A percentile compares a stretch with the other conserved stretches of the same genome.
Conservation (phyloP, 768 basidiomycete species). For the Amanita muscaria region DNA sequence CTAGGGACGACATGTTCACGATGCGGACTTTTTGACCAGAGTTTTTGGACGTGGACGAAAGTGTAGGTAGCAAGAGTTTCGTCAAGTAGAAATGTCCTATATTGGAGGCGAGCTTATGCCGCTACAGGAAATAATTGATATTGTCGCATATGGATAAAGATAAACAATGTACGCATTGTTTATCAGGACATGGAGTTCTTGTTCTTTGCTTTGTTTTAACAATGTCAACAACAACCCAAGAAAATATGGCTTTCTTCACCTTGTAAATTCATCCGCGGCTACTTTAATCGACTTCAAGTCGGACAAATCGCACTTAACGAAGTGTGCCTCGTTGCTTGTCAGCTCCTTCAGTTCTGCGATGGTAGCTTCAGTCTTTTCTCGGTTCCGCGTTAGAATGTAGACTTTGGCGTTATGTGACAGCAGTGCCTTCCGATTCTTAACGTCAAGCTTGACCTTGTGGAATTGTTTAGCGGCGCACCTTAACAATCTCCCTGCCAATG, state of each 20-base stretch:
- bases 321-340: slow-evolving; percentile 37
- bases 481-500: slow-evolving; percentile 53
- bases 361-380: slow-evolving; percentile 36
- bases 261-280: slow-evolving; percentile 32
- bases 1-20: slow-evolving; percentile 28
- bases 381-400: slow-evolving; percentile 46
- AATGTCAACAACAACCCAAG: background rate
- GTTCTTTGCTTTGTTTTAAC: slow-evolving; percentile 24
- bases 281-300: slow-evolving; percentile 31
- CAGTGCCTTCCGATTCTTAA: slow-evolving; percentile 28
- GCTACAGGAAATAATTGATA: slow-evolving; percentile 20
- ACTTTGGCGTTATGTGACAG: slow-evolving; percentile 56
- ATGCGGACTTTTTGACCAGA: slow-evolving; percentile 28
- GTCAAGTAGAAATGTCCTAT: slow-evolving; percentile 56
- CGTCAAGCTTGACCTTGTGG: background rate
- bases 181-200: slow-evolving; percentile 29
- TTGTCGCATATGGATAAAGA: too few relatives aligned
- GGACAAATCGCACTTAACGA: slow-evolving; percentile 36
- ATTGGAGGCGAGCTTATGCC: slow-evolving; percentile 39
- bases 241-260: slow-evolving; percentile 19
- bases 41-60: slow-evolving; percentile 25
- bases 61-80: slow-evolving; percentile 30
- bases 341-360: slow-evolving; percentile 43
- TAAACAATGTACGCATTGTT: slow-evolving; percentile 29
- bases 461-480: slow-evolving; percentile 23